These are phyloP conservation scores for Rhizopogon vesiculosus DNA, from an alignment of 768 basidiomycete species.

Conservation along the genomic window DNA sequence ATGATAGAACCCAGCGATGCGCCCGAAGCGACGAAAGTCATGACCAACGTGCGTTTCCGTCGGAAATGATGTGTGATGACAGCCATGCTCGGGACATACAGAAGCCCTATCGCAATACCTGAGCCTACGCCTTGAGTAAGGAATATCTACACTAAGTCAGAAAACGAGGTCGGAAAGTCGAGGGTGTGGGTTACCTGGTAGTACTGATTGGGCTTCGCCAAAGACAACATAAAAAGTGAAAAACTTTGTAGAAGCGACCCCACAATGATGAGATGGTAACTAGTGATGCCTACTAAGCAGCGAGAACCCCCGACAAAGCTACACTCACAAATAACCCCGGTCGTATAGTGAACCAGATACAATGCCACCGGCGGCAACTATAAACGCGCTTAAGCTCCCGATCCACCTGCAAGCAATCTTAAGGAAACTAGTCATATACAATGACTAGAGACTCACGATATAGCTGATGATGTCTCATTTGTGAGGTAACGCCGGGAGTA, in stretches of 20 bases:
- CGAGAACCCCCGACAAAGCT: neutral
- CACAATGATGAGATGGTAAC: conserved; percentile 9
- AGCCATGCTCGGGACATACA: conserved; percentile 5
- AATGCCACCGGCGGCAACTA: conserved; percentile 31
- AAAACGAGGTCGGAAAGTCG: conserved; percentile 15
- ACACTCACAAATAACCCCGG: conserved; percentile 41
- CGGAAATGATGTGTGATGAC: conserved; percentile 42
- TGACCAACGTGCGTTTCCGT: conserved; percentile 31
- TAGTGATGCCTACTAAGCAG: neutral
- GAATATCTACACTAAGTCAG: conserved; percentile 5
- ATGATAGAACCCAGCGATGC: conserved; percentile 61
- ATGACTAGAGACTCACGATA: neutral
- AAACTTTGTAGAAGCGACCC: conserved; percentile 23
- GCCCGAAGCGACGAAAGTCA: conserved; percentile 51
- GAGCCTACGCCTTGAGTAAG: too few species aligned
- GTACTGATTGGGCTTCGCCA: conserved; percentile 12
- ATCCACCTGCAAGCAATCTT: conserved; percentile 36
- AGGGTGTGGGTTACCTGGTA: conserved; percentile 25
- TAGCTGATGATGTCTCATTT: too few species aligned
- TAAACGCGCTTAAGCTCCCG: conserved; percentile 28
- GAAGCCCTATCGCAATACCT: too few species aligned
- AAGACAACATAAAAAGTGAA: conserved; percentile 33
- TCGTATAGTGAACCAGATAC: conserved; percentile 44
- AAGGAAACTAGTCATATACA: neutral
- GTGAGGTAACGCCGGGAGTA: too few species aligned